These are phyloP conservation scores for Claviceps sp. DNA, from an alignment of 2,329 filamentous ascomycete genomes.

Conservation along the genomic window DNA sequence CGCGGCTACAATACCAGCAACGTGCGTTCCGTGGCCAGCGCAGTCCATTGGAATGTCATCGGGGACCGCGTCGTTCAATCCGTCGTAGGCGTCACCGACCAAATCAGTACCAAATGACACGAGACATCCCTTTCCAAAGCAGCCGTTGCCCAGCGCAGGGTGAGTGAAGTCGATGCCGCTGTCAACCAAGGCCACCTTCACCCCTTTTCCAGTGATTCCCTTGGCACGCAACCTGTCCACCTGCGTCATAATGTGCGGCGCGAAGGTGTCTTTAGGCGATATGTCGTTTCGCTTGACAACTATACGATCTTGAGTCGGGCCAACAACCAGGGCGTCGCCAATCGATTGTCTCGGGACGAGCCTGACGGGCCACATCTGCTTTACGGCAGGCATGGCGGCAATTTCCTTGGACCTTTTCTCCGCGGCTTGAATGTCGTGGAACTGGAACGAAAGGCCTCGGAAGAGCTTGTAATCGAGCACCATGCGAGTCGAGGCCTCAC, in stretches of 20 bases:
- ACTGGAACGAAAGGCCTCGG: constrained; percentile 39
- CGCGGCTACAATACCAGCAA: constrained; percentile 32
- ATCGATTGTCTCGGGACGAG: constrained; percentile 27
- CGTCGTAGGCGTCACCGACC: constrained; percentile 23
- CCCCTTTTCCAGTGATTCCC: constrained; percentile 34
- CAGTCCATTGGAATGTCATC: constrained; percentile 26
- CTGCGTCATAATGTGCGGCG: constrained; percentile 41
- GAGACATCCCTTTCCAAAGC: constrained; percentile 31
- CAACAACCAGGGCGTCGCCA: constrained; percentile 29
- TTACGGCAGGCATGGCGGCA: constrained; percentile 28
- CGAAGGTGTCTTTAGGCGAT: constrained; percentile 21
- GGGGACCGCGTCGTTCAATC: constrained; percentile 16
- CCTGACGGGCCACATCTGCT: constrained; percentile 35
- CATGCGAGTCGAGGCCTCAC: constrained; percentile 27
- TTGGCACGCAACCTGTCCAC: constrained; percentile 38
- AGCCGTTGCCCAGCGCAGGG: constrained; percentile 37
- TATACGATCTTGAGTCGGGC: not conserved
- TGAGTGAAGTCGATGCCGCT: constrained; percentile 48
- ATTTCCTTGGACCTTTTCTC: constrained; percentile 29
- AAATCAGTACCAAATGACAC: constrained; percentile 31
- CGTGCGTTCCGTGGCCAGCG: constrained; percentile 30
- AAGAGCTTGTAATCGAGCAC: constrained; percentile 37
- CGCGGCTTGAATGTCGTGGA: constrained; percentile 31
- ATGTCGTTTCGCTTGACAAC: constrained; percentile 11
- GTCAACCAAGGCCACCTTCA: constrained; percentile 41